Percentiles rank a stretch among this genome's conserved stretches.
These are phyloP conservation scores for Handroanthus guayacan DNA, from an alignment of 257 asterid species.

Conservation along the genomic window DNA sequence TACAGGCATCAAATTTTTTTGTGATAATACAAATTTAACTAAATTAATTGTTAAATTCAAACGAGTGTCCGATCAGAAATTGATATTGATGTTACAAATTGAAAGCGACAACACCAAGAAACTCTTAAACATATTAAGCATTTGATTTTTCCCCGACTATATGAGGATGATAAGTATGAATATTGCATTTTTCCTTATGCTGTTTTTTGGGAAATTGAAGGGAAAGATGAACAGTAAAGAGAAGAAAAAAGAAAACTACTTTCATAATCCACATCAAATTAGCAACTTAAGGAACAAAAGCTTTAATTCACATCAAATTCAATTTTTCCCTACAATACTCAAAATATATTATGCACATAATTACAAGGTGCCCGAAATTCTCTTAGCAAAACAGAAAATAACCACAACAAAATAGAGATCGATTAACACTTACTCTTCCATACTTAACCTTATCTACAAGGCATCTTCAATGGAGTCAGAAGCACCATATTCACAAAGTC, in stretches of 20 bases:
- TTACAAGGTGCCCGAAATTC: constrained; percentile 28
- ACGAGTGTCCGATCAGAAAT: background rate
- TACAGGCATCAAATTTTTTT: no score
- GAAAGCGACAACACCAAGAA: background rate
- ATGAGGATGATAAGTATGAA: background rate
- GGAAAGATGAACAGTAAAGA: no score
- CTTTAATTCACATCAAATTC: background rate
- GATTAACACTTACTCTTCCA: constrained; percentile 29
- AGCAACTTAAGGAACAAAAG: background rate
- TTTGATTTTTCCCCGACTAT: background rate
- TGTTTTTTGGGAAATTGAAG: no score
- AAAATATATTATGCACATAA: constrained; percentile 28
- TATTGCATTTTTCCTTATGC: no score
- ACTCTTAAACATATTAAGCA: background rate
- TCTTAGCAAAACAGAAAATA: background rate
- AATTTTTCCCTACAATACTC: background rate
- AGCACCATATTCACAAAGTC: constrained; percentile 27
- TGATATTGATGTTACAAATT: background rate
- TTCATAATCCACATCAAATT: no score
- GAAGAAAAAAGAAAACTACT: no score
- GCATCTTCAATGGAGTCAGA: constrained; percentile 27
- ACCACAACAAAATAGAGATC: constrained; percentile 25
- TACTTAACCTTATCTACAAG: constrained; percentile 26
- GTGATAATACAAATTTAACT: no score
- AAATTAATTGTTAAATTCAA: background rate